Conservation (phyloP, 176 grass and related monocot species). For the Zea luxurians region DNA sequence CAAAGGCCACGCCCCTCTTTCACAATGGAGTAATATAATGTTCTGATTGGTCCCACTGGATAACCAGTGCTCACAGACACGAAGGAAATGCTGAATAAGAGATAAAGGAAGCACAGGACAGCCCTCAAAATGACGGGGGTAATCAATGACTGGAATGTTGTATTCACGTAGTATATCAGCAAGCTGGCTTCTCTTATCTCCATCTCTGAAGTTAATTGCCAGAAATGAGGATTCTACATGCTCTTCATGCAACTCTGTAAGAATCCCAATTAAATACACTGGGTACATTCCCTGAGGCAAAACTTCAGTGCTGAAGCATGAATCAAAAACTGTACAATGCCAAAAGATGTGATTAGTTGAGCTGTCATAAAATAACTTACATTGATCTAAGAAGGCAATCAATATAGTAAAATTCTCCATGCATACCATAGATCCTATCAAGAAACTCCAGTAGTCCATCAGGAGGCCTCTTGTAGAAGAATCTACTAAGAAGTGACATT, state of each 20-base stretch:
- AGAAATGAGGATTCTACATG: conserved; percentile 77
- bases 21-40: conserved; percentile 87
- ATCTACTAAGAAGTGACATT: conserved; percentile 99
- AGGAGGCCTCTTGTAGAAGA: conserved; percentile 96
- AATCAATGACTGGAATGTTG: conserved; percentile 86
- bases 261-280: conserved; percentile 84
- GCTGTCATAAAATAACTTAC: conserved; percentile 3
- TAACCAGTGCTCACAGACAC: conserved; percentile 76
- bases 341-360: conserved; percentile 39
- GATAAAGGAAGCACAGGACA: conserved; percentile 91
- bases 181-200: conserved; percentile 82
- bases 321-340: conserved; percentile 88
- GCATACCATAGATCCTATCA: conserved; percentile 87
- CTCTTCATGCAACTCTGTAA: conserved; percentile 88
- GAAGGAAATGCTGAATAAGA: conserved; percentile 88
- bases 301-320: conserved; percentile 97
- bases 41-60: conserved; percentile 73
- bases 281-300: conserved; percentile 74
- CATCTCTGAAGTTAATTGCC: conserved; percentile 94
- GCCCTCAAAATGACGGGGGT: conserved; percentile 92
- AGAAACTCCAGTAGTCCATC: conserved; percentile 95
- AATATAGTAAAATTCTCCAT: conserved; percentile 21
- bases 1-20: conserved; percentile 91
- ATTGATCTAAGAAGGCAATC: background rate
- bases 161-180: conserved; percentile 72